These are phyloP conservation scores for Mucor circinelloides DNA, from an alignment of 371 early-diverging fungal genomes.

Conservation along the genomic window DNA sequence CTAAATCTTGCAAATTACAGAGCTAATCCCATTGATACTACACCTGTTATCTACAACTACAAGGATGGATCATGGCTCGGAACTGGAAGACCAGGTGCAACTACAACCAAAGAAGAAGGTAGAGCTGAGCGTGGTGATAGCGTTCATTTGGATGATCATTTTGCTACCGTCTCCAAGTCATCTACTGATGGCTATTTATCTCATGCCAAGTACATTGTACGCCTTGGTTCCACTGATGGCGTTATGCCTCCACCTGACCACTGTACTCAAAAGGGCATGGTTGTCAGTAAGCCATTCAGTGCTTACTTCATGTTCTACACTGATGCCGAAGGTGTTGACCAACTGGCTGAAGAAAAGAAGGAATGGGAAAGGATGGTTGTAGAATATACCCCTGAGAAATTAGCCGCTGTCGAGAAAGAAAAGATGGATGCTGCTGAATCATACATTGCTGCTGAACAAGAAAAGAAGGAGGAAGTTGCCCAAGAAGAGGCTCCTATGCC, in stretches of 20 bases:
- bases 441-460: not conserved
- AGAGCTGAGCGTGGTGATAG: constrained; percentile 37
- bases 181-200: constrained; percentile 44
- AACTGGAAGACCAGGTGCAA: constrained; percentile 33
- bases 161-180: constrained; percentile 22
- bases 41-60: constrained; percentile 39
- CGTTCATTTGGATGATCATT: constrained; percentile 40
- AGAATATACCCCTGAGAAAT: constrained; percentile 24
- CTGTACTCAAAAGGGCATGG: constrained; percentile 38
- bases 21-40: constrained; percentile 33
- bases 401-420: not conserved
- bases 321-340: constrained; percentile 23
- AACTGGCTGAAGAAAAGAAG: constrained; percentile 15
- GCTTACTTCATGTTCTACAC: constrained; percentile 47
- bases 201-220: constrained; percentile 42
- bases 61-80: constrained; percentile 47
- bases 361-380: constrained; percentile 35
- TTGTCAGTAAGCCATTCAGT: constrained; percentile 41
- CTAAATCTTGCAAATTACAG: constrained; percentile 6
- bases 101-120: constrained; percentile 39
- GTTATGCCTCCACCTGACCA: constrained; percentile 28
- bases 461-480: not conserved
- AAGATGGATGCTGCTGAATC: not conserved
- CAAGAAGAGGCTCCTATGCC: not conserved
- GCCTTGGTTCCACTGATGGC: constrained; percentile 35